phyloP scores from a whole-genome alignment of 2,329 filamentous ascomycete species.

The Aspergillus ochraceus region DNA sequence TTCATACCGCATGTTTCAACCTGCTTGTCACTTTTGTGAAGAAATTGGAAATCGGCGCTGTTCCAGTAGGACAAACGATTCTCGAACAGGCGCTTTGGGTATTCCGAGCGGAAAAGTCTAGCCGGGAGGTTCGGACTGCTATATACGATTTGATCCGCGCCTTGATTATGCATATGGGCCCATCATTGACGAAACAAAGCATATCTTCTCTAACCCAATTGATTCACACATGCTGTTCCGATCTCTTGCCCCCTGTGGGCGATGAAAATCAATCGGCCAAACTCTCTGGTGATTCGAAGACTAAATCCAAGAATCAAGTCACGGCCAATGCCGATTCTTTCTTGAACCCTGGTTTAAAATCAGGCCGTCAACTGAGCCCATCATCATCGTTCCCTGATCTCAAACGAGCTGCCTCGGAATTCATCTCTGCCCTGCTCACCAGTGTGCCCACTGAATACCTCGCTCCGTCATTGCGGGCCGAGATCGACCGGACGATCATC shows the following conservation, averaged over 20 bases:
- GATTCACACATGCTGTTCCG: slow-evolving; percentile 70
- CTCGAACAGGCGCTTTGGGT: slow-evolving; percentile 72
- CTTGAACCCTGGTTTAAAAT: slow-evolving; percentile 50
- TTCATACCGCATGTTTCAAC: slow-evolving; percentile 71
- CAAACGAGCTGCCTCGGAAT: slow-evolving; percentile 55
- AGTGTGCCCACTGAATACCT: slow-evolving; percentile 66
- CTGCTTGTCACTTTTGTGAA: slow-evolving; percentile 59
- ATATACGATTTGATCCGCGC: slow-evolving; percentile 61
- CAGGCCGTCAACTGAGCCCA: slow-evolving; percentile 20
- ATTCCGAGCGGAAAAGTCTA: slow-evolving; percentile 57
- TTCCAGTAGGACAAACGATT: slow-evolving; percentile 63
- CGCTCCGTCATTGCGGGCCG: slow-evolving; percentile 68
- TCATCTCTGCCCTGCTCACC: slow-evolving; percentile 65
- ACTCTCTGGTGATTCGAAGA: slow-evolving; percentile 43
- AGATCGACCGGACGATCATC: slow-evolving; percentile 80
- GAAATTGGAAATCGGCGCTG: slow-evolving; percentile 58
- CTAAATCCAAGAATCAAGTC: slow-evolving; percentile 36
- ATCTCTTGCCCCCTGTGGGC: slow-evolving; percentile 60
- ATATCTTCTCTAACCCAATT: slow-evolving; percentile 63
- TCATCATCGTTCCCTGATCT: slow-evolving; percentile 43
- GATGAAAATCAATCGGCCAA: slow-evolving; percentile 30
- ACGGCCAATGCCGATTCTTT: slow-evolving; percentile 69
- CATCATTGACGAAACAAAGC: slow-evolving; percentile 64
- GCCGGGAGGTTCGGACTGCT: slow-evolving; percentile 56
- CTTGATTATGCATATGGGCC: slow-evolving; percentile 63